Evolutionary conservation across 176 grass and related monocot genomes (phyloP), one percentile per base, ranked within the genome.

Genomic region (Hsuehochloa calcarea): DNA sequence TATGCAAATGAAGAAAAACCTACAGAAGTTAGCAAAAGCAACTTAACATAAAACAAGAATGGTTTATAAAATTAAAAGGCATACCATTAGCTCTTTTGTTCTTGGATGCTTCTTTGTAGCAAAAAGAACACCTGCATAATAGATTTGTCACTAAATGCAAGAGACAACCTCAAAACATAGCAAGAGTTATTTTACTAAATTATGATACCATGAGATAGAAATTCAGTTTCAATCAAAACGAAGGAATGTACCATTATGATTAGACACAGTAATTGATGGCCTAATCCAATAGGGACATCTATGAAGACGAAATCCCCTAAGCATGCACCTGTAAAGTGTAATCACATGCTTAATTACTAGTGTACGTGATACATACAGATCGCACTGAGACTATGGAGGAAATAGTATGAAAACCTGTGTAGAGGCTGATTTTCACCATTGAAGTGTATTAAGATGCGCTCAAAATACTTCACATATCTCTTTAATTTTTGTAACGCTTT

Each of bases 401-500:
- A 89, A 73, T 41, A 46, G 64, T 46, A 65, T 66, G 52, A 81
- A 45, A 9, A 99, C 96, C 93, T 93, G 70, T 91, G 93, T 25
- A 85, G 88, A 50, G 93, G 88, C 54, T 95, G 96, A 92, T 92
- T 99, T 92, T 96, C 96, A 80, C 91, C 91, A 91, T 99, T 94
- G 75, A 92, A 96, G 84, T 96, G 88, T 34, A 78, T 96, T 84
- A 96, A 91, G 55, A 96, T 91, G 52, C 88, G 89, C 70, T 99
- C 96, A 39, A 96, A 99, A 92, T 99, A 99, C 65, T 96, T 99
- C 70, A 96, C 96, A 83, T 99, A 99, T 83, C 96, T 99, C 96
- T 99, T 77, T 13, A 93, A 74, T 65, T 73, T 77, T 79, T 52
- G 35, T 44, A 86, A 89, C 14, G 26, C 26, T 70, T 50, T 95